Conservation (phyloP, 257 asterid genomes). For the Scutellaria baicalensis region DNA sequence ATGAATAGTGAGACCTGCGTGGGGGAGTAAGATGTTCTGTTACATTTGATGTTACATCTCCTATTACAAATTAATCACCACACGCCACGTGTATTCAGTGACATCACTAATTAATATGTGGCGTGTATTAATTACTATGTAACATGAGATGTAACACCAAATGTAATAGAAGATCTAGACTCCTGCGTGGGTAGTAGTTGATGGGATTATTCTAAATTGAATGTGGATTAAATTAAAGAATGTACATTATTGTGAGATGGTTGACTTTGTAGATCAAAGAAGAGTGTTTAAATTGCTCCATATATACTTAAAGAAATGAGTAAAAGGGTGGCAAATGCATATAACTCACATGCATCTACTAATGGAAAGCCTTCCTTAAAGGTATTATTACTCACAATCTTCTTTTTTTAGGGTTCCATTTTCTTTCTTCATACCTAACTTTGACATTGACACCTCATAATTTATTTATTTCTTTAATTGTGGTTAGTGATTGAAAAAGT, state of each 20-base stretch:
- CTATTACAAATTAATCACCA: too few species aligned
- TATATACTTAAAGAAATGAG: neutral
- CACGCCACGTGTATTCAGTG: too few species aligned
- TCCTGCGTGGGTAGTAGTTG: neutral
- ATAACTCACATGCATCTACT: constrained; percentile 3
- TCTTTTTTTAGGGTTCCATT: neutral
- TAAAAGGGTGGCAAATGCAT: neutral
- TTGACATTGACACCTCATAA: constrained; percentile 7
- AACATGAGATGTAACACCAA: too few species aligned
- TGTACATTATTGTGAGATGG: neutral
- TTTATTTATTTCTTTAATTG: neutral
- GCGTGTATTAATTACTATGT: too few species aligned
- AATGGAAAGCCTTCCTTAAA: neutral
- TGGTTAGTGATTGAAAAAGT: neutral
- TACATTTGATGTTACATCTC: too few species aligned
- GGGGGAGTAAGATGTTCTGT: too few species aligned
- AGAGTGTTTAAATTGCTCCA: neutral
- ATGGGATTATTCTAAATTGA: constrained; percentile 10
- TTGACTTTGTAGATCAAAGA: constrained; percentile 20
- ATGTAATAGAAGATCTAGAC: too few species aligned
- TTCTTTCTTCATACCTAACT: constrained; percentile 13
- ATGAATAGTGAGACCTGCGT: too few species aligned
- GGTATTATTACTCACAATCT: neutral
- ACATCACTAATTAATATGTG: too few species aligned
- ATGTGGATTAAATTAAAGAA: neutral